These are phyloP conservation scores for Hypomontagnella submonticulosa DNA, from an alignment of 495 filamentous ascomycete species.

Conservation along the genomic window DNA sequence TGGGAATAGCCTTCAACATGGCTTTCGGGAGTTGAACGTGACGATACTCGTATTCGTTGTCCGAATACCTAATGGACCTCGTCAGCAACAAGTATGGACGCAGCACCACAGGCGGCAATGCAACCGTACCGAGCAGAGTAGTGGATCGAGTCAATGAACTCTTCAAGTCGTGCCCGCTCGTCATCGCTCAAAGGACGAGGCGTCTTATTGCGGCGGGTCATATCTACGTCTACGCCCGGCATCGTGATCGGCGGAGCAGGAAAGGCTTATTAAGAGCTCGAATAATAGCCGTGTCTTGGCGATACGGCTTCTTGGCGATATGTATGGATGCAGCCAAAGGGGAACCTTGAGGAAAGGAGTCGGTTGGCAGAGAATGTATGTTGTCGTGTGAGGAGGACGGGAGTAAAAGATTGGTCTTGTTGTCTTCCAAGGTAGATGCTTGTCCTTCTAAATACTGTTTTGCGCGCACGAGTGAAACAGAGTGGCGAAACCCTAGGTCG, in stretches of 20 bases:
- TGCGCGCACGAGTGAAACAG: slow-evolving; percentile 26
- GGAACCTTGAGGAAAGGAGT: background rate
- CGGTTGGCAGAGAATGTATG: slow-evolving; percentile 18
- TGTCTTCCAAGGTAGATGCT: slow-evolving; percentile 18
- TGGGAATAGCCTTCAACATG: slow-evolving; percentile 96
- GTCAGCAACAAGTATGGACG: slow-evolving; percentile 25
- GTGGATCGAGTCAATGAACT: slow-evolving; percentile 91
- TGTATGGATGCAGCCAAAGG: background rate
- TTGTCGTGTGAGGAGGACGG: slow-evolving; percentile 41
- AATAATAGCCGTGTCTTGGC: background rate
- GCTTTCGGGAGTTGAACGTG: slow-evolving; percentile 97
- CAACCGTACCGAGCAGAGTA: slow-evolving; percentile 86
- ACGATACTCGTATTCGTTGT: slow-evolving; percentile 89
- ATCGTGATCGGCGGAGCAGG: slow-evolving; percentile 28
- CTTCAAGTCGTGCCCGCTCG: slow-evolving; percentile 84
- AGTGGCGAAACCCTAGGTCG: slow-evolving; percentile 6
- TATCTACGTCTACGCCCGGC: slow-evolving; percentile 75
- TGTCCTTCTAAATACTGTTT: slow-evolving; percentile 10
- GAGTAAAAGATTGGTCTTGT: slow-evolving; percentile 15
- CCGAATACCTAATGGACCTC: slow-evolving; percentile 74
- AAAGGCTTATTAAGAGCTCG: background rate
- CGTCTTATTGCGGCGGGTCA: slow-evolving; percentile 81
- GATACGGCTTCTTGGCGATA: slow-evolving; percentile 1
- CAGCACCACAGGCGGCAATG: background rate
- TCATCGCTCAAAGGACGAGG: slow-evolving; percentile 82